These are phyloP conservation scores for Aspergillus sclerotiicarbonarius DNA, from an alignment of 495 filamentous ascomycete species.

Conservation along the genomic window DNA sequence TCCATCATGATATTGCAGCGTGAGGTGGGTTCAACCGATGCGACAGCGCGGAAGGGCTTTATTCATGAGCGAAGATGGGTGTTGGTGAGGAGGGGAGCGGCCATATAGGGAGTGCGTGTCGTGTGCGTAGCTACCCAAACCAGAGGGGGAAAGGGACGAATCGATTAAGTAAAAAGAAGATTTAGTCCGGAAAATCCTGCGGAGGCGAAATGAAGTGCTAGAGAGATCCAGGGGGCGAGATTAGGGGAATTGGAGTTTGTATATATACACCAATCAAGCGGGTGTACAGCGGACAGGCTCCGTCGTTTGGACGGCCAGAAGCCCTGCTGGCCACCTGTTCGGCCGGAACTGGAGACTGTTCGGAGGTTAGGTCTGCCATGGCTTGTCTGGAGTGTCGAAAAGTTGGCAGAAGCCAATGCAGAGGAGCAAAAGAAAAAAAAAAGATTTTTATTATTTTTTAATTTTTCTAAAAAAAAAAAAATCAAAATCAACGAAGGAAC, in stretches of 20 bases:
- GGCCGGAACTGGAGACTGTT: conserved; percentile 8
- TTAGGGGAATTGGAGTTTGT: not conserved
- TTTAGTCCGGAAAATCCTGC: not conserved
- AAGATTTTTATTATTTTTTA: too few species aligned
- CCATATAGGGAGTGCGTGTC: not conserved
- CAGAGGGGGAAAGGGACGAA: not conserved
- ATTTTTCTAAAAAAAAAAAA: not conserved
- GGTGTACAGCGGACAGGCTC: not conserved
- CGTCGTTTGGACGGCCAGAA: not conserved
- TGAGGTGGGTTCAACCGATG: not conserved
- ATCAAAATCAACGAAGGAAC: not conserved
- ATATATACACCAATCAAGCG: conserved; percentile 2
- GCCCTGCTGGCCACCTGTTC: not conserved
- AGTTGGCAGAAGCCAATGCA: not conserved
- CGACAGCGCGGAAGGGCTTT: not conserved
- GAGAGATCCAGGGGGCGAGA: not conserved
- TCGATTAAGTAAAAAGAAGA: not conserved
- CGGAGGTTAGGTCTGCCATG: conserved; percentile 2
- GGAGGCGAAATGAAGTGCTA: not conserved
- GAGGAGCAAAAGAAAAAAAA: too few species aligned
- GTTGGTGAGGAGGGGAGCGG: not conserved
- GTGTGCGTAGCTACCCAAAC: conserved; percentile 1
- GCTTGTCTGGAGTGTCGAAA: not conserved
- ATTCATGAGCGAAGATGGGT: not conserved
- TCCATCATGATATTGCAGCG: conserved; percentile 8